Evolutionary conservation across 1,284 basidiomycete species (phyloP).

Genomic region (Athelia psychrophila): DNA sequence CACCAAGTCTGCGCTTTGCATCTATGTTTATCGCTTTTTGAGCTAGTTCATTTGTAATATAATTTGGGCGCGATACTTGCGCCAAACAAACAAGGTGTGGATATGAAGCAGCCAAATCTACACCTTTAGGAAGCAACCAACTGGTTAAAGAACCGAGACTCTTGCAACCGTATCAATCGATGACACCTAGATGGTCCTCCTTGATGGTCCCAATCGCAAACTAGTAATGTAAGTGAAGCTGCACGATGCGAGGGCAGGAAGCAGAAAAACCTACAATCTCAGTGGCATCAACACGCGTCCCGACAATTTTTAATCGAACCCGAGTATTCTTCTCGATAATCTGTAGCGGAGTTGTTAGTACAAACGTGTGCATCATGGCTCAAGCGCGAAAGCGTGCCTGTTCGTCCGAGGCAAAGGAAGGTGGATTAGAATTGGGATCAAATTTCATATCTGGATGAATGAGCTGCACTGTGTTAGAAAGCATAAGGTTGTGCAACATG

Average conservation of each 20-base stretch:
- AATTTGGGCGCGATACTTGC: not conserved
- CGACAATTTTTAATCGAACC: conserved; percentile 94
- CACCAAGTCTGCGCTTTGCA: not conserved
- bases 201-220: conserved; percentile 95
- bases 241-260: not conserved
- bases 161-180: conserved; percentile 41
- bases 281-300: conserved; percentile 94
- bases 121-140: too few relatives aligned
- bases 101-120: too few relatives aligned
- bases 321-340: conserved; percentile 93
- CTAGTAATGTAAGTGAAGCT: conserved; percentile 33
- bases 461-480: conserved; percentile 48
- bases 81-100: too few relatives aligned
- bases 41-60: not conserved
- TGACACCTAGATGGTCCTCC: conserved; percentile 90
- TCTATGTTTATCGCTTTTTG: not conserved
- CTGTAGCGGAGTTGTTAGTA: conserved; percentile 32
- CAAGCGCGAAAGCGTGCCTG: conserved; percentile 49
- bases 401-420: conserved; percentile 87
- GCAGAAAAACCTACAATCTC: conserved; percentile 81
- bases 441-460: conserved; percentile 92
- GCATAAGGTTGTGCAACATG: conserved; percentile 10
- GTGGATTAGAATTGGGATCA: conserved; percentile 91
- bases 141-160: not conserved
- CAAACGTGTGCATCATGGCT: conserved; percentile 1